Base-by-base conservation (phyloP, 2,329 filamentous ascomycete genomes). In the Arthrinium puccinioides region DNA sequence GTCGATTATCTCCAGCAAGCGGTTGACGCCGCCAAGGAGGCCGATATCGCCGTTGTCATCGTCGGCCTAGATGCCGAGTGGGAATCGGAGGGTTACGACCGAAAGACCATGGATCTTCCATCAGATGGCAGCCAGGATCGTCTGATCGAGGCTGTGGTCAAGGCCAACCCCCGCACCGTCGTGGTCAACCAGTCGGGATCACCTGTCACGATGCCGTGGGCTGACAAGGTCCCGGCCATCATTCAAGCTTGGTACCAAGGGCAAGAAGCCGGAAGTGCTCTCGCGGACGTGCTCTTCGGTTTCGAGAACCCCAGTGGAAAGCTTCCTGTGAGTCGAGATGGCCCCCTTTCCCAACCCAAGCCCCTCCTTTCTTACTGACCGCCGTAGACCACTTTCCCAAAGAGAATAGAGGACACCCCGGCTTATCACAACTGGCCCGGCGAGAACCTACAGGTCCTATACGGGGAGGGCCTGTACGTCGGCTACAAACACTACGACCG, bases 401-500 rank as follows among this genome's bases (percentile, higher is more conserved):
- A 61, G 32, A 61, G 67, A 8, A 63, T 80, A 20, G 67, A 82
- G 50, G 79, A 85, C 47, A 80, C 82, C 20, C 82, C 82, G 1
- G 77, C 82, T 0, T 84, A 76, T 60, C 72, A 81, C 56, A 86
- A 82, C 56, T 87, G 81, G 76, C 79, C 79, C 0, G 79, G 80
- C 35, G 82, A 86, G 60, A 81, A 84, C 53, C 59, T 74, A 32
- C 71, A 76, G 46, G 79, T 82, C 0, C 56, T 81, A 2, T 87
- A 87, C 52, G 81, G 80, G 36, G 84, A 88, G 56, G 82, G 80
- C 11, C 60, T 87, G 10, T 84, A 79, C 59, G 74, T 87, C 38
- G 84, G 84, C 3, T 87, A 88, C 59, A 64, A 76, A 14, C 79
- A 84, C 59, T 87, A 84, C 56, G 82, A 88, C 49, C 73, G 73